A percentile compares a stretch with the other conserved stretches of the same genome.
Conservation (phyloP, 345 rosid species). For the Toxicodendron radicans region DNA sequence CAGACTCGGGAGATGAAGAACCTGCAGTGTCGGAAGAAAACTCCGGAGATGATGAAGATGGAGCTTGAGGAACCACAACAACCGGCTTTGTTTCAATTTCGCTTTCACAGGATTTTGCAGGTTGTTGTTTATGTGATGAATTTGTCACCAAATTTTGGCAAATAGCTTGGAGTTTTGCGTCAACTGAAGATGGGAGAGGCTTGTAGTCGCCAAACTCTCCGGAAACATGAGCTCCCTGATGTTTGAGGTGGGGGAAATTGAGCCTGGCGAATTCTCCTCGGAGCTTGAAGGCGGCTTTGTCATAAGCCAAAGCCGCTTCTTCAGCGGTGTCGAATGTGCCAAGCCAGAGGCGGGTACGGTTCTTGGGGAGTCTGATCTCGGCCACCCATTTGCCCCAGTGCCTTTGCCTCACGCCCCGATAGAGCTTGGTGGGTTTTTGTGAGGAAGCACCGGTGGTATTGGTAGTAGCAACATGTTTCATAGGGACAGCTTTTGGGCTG, state of each 20-base stretch:
- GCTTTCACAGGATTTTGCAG: conserved; percentile 18
- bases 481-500: conserved; percentile 57
- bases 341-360: conserved; percentile 91
- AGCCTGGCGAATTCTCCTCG: conserved; percentile 84
- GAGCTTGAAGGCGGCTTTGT: conserved; percentile 79
- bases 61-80: conserved; percentile 9
- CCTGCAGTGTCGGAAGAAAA: conserved; percentile 41
- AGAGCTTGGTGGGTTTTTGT: conserved; percentile 62
- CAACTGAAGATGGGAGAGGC: conserved; percentile 85
- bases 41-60: conserved; percentile 32
- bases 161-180: conserved; percentile 81
- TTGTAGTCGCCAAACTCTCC: conserved; percentile 50
- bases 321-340: conserved; percentile 96
- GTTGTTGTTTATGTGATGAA: conserved; percentile 46
- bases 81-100: conserved; percentile 23
- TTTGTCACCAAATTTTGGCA: conserved; percentile 58
- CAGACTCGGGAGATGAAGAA: conserved; percentile 70
- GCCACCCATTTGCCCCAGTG: conserved; percentile 99
- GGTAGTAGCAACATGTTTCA: conserved; percentile 46
- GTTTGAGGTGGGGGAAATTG: conserved; percentile 69
- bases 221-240: conserved; percentile 42
- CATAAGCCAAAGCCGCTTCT: conserved; percentile 92
- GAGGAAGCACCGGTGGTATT: background rate
- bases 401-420: conserved; percentile 89
- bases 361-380: conserved; percentile 89